phyloP scores from a whole-genome alignment of 2,329 filamentous ascomycete species.

The Colletotrichum chlorophyti region DNA sequence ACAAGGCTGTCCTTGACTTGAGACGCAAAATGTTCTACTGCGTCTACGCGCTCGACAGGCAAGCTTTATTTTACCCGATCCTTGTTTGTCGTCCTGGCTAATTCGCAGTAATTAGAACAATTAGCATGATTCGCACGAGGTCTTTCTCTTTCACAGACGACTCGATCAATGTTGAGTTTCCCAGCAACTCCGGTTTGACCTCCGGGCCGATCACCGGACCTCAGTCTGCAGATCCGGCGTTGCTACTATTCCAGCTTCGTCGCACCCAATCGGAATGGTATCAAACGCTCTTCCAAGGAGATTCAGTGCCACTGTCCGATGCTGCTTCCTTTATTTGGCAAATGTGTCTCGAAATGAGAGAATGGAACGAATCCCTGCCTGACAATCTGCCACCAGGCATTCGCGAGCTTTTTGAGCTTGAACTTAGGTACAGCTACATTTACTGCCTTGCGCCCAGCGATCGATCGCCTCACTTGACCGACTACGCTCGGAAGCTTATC shows the following conservation, averaged over 20 bases:
- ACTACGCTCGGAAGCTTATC: constrained; percentile 80
- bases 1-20: constrained; percentile 75
- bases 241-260: constrained; percentile 83
- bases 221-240: constrained; percentile 70
- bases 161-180: constrained; percentile 81
- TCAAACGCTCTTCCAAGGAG: constrained; percentile 83
- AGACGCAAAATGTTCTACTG: constrained; percentile 88
- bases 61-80: constrained; percentile 33
- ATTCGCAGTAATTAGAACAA: constrained; percentile 62
- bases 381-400: constrained; percentile 68
- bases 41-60: constrained; percentile 89
- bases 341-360: constrained; percentile 76
- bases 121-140: constrained; percentile 85
- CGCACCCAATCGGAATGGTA: constrained; percentile 89
- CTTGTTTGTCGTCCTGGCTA: neutral
- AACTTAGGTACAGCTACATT: constrained; percentile 89
- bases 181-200: constrained; percentile 56
- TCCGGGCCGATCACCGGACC: constrained; percentile 50
- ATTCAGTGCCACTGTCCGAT: constrained; percentile 71
- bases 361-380: constrained; percentile 83
- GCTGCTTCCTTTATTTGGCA: constrained; percentile 77
- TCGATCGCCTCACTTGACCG: constrained; percentile 73
- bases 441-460: constrained; percentile 86
- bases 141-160: constrained; percentile 96
- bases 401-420: constrained; percentile 82